These are phyloP conservation scores for Taphrina betulina DNA, from an alignment of 1,139 yeast species.

Conservation along the genomic window DNA sequence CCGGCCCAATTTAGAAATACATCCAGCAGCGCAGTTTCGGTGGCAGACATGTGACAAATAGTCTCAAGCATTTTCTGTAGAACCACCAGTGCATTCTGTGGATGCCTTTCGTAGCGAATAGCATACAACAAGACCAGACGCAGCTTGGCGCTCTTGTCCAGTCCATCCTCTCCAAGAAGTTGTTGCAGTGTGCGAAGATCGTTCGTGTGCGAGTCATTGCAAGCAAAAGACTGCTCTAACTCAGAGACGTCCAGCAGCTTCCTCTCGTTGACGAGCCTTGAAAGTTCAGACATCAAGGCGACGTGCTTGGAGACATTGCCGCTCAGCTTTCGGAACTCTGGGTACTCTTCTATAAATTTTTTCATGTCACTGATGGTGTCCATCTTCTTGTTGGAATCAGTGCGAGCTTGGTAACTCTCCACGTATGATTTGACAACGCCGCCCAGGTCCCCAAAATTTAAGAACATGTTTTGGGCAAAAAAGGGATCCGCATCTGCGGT, in stretches of 20 bases:
- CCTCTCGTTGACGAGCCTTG: constrained; percentile 56
- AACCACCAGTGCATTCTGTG: constrained; percentile 48
- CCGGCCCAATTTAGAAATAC: constrained; percentile 49
- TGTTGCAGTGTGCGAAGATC: constrained; percentile 48
- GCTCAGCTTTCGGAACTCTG: constrained; percentile 84
- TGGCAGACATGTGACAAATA: background rate
- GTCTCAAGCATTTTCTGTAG: constrained; percentile 38
- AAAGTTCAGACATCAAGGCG: constrained; percentile 81
- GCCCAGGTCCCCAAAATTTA: constrained; percentile 92
- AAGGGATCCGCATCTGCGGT: constrained; percentile 71
- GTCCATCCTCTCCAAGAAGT: constrained; percentile 44
- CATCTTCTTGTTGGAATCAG: constrained; percentile 65
- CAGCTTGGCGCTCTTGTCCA: constrained; percentile 45
- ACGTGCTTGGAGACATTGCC: constrained; percentile 93
- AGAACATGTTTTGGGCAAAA: constrained; percentile 73
- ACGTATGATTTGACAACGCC: constrained; percentile 85
- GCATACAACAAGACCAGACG: constrained; percentile 71
- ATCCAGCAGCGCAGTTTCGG: constrained; percentile 39
- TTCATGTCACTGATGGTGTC: constrained; percentile 85
- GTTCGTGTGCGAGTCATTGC: constrained; percentile 58
- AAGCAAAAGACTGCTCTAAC: constrained; percentile 78
- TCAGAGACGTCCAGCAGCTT: constrained; percentile 85
- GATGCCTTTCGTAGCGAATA: constrained; percentile 57
- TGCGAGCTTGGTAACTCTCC: constrained; percentile 73
- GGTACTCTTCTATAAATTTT: constrained; percentile 83